phyloP scores from a whole-genome alignment of 1,284 basidiomycete genomes.

The Naganishia cerealis region DNA sequence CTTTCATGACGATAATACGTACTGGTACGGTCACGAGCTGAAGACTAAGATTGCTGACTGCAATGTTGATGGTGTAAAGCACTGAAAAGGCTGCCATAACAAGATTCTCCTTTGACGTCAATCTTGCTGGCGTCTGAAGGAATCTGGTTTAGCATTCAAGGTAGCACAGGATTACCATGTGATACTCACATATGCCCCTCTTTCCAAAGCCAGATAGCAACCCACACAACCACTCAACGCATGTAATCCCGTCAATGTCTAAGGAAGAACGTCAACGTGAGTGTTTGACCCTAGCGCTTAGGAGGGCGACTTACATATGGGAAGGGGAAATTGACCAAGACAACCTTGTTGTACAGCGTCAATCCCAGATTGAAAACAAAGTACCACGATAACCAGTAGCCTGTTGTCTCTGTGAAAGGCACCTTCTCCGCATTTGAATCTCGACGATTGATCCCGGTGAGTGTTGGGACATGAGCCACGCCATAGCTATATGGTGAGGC shows the following conservation, averaged over 20 bases:
- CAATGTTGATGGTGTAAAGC: constrained; percentile 87
- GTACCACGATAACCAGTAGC: constrained; percentile 73
- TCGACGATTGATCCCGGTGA: constrained; percentile 10
- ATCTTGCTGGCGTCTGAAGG: constrained; percentile 58
- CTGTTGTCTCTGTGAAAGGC: constrained; percentile 35
- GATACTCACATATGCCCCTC: constrained; percentile 61
- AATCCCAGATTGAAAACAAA: constrained; percentile 84
- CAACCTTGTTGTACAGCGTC: constrained; percentile 88
- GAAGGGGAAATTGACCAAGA: constrained; percentile 84
- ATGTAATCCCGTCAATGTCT: constrained; percentile 78
- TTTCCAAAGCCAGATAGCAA: constrained; percentile 66
- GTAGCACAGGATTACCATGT: neutral
- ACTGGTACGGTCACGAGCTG: constrained; percentile 86
- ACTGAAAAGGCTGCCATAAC: constrained; percentile 76
- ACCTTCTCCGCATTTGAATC: constrained; percentile 23
- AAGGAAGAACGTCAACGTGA: constrained; percentile 1
- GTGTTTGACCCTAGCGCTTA: constrained; percentile 38
- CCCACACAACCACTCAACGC: constrained; percentile 79
- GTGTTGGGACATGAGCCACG: neutral
- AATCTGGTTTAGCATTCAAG: neutral
- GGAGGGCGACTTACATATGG: constrained; percentile 62
- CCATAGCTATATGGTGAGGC: constrained; percentile 4
- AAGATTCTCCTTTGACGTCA: constrained; percentile 62
- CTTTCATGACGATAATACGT: constrained; percentile 48
- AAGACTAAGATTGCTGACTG: constrained; percentile 83